Base-by-base conservation (phyloP, 2,329 filamentous ascomycete genomes). In the Eutypa lata region DNA sequence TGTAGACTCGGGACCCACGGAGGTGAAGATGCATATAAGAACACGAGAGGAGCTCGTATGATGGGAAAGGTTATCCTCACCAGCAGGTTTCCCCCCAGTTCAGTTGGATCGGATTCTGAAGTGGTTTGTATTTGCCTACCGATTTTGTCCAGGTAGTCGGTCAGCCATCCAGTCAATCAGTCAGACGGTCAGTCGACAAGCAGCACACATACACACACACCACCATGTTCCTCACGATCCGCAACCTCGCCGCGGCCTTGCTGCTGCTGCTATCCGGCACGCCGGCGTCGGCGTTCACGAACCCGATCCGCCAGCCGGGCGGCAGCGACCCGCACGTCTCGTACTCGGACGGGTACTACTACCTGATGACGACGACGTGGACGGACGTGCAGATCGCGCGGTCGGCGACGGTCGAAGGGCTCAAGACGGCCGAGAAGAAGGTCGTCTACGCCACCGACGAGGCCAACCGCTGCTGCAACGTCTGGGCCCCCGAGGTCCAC, bases 401-500 rank as follows among this genome's bases (percentile, higher is more conserved):
- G 1, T 74, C 82, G 0, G 78, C 68, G 10, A 84, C 80, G 0
- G 66, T 85, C 5, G 74, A 76, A 31, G 80, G 79, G 0, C 65
- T 85, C n/a, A 81, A 82, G 68, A 77, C 72, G 0, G 79, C 75
- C 0, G 71, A 75, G 37, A 75, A 72, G 19, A 81, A 79, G 56
- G 61, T 71, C 2, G 76, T 84, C 26, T 84, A 78, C 68, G 73
- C 71, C 0, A 76, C 79, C 51, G 67, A 64, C 4, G 74, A 73
- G 16, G 61, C 78, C 2, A 68, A 68, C 3, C 70, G 78, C 16
- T 78, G 76, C 64, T 79, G 78, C 63, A 82, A 81, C 50, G 74
- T 84, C 37, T 84, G 81, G 81, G 80, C 81, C 0, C 81, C 80
- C 0, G 80, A 83, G 58, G 67, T 82, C 0, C 80, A 82, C 59